Evolutionary conservation across 768 basidiomycete species (phyloP).

Genomic region (Pulveroboletus sp.): DNA sequence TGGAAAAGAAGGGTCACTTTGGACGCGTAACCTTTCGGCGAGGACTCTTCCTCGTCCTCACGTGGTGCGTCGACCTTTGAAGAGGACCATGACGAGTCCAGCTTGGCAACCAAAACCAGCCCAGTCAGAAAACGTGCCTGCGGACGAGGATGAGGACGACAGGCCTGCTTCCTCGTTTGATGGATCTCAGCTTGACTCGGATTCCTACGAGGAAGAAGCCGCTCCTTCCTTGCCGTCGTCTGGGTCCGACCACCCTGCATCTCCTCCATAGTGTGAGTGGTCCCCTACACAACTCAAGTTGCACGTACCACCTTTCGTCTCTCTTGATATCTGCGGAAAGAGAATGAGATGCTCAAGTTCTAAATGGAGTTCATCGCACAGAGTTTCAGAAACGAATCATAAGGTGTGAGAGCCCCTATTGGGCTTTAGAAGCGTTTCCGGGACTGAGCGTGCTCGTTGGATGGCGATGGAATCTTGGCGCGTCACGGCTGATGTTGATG

Average conservation of each 20-base stretch:
- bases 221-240: not conserved
- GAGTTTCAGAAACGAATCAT: constrained; percentile 74
- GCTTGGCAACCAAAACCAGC: constrained; percentile 2
- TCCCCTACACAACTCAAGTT: constrained; percentile 18
- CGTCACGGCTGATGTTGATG: constrained; percentile 66
- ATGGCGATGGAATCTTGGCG: constrained; percentile 50
- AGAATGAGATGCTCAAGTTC: constrained; percentile 60
- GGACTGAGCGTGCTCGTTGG: not conserved
- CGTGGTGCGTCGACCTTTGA: constrained; percentile 9
- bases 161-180: constrained; percentile 17
- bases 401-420: constrained; percentile 50
- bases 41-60: constrained; percentile 19
- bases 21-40: constrained; percentile 40
- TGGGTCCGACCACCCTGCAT: not conserved
- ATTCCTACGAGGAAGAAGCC: constrained; percentile 2
- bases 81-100: constrained; percentile 8
- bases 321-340: constrained; percentile 32
- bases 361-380: constrained; percentile 84
- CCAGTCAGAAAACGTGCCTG: not conserved
- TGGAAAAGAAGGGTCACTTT: constrained; percentile 48
- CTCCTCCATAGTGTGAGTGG: constrained; percentile 16
- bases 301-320: constrained; percentile 55
- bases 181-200: constrained; percentile 4
- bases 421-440: not conserved
- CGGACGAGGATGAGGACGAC: constrained; percentile 7